Evolutionary conservation across 768 basidiomycete genomes (phyloP).

Genomic region (Boletus rubropictus): DNA sequence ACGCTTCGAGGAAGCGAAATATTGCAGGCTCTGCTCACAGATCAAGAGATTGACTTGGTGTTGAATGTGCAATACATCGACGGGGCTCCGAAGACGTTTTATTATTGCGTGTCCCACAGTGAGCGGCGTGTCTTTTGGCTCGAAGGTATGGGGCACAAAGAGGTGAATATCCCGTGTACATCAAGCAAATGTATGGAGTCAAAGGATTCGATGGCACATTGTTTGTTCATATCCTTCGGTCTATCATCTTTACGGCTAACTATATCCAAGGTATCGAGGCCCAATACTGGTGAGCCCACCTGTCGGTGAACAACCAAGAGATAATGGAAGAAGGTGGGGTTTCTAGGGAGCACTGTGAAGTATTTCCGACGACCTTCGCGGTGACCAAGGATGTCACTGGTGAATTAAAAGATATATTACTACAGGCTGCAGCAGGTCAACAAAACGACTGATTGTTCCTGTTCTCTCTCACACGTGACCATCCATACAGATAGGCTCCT

Average conservation of each 20-base stretch:
- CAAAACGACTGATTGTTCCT: background rate
- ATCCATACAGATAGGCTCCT: constrained; percentile 22
- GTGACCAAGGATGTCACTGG: constrained; percentile 16
- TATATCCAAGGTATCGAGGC: constrained; percentile 21
- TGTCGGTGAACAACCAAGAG: no score
- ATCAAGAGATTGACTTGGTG: constrained; percentile 15
- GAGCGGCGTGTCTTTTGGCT: constrained; percentile 29
- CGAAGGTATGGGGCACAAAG: constrained; percentile 18
- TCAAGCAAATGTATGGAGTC: constrained; percentile 14
- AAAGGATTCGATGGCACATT: constrained; percentile 15
- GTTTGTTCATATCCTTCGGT: constrained; percentile 13
- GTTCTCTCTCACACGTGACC: background rate
- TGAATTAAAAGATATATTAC: constrained; percentile 19
- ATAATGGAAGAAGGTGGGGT: background rate
- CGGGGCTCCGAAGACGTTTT: constrained; percentile 4
- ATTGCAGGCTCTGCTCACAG: constrained; percentile 5
- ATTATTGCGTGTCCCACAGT: constrained; percentile 27
- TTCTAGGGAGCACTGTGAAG: constrained; percentile 28
- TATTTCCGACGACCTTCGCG: constrained; percentile 23
- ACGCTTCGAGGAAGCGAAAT: constrained; percentile 3
- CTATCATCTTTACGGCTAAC: background rate
- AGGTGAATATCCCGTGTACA: constrained; percentile 18
- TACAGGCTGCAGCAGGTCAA: constrained; percentile 30
- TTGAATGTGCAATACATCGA: constrained; percentile 6
- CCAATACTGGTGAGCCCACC: constrained; percentile 25